Conservation (phyloP, 106 monocot genomes). For the Allium sativum region DNA sequence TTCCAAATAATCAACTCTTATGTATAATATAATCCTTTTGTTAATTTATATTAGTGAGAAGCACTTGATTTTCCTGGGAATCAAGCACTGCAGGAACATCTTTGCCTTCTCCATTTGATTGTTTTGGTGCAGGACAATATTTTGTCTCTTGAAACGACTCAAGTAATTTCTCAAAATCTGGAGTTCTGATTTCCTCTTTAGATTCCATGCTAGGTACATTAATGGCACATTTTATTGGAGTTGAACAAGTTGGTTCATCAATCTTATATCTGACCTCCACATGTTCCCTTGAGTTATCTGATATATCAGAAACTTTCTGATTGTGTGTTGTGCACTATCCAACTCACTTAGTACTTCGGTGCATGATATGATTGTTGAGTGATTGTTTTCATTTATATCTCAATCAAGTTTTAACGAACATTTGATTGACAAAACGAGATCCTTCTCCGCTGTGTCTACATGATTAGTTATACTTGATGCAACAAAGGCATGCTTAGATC, state of each 20-base stretch:
- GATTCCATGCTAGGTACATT: conserved; percentile 34
- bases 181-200: conserved; percentile 67
- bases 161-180: conserved; percentile 66
- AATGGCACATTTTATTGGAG: conserved; percentile 49
- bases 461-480: conserved; percentile 26
- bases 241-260: conserved; percentile 70
- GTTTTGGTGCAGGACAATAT: too few species aligned
- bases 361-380: conserved; percentile 25
- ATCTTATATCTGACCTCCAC: conserved; percentile 63
- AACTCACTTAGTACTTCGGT: conserved; percentile 30
- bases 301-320: conserved; percentile 33
- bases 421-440: conserved; percentile 41
- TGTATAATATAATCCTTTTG: too few species aligned
- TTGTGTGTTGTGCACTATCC: conserved; percentile 39
- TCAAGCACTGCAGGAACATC: too few species aligned
- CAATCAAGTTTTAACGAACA: conserved; percentile 62
- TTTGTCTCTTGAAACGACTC: conserved; percentile 53
- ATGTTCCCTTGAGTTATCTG: conserved; percentile 31
- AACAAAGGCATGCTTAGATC: conserved; percentile 35
- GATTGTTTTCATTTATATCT: conserved; percentile 22
- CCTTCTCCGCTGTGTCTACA: conserved; percentile 27
- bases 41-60: too few species aligned
- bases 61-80: too few species aligned
- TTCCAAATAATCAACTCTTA: too few species aligned
- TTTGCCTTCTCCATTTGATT: too few species aligned